Conservation (phyloP, 2,329 filamentous ascomycete species). For the Penicillium aurantiogriseum region DNA sequence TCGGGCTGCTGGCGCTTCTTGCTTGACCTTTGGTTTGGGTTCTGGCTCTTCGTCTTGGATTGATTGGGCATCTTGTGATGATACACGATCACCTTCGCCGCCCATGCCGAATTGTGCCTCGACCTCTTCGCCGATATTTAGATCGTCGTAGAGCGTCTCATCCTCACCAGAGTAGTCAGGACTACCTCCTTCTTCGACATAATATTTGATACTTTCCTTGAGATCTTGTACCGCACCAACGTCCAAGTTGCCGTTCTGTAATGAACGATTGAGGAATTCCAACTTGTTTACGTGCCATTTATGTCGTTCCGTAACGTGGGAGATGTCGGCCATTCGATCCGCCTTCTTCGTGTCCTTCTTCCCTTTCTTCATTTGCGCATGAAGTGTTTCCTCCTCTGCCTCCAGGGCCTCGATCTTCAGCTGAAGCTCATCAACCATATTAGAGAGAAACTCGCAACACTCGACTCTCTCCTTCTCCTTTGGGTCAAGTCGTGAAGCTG, state of each 20-base stretch:
- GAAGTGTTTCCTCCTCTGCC: constrained; percentile 81
- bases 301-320: constrained; percentile 81
- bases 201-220: constrained; percentile 91
- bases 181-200: constrained; percentile 84
- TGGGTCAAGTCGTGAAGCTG: constrained; percentile 91
- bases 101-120: constrained; percentile 82
- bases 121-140: constrained; percentile 80
- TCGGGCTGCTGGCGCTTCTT: constrained; percentile 61
- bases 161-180: constrained; percentile 85
- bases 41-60: constrained; percentile 80
- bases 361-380: constrained; percentile 89
- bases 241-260: constrained; percentile 92
- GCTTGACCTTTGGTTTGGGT: constrained; percentile 56
- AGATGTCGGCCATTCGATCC: constrained; percentile 83
- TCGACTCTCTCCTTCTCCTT: constrained; percentile 95
- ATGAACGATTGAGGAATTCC: constrained; percentile 80
- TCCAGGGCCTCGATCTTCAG: constrained; percentile 90
- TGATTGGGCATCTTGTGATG: constrained; percentile 94
- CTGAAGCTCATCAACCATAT: constrained; percentile 88
- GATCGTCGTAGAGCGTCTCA: constrained; percentile 91
- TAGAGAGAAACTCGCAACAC: constrained; percentile 77
- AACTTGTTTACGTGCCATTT: constrained; percentile 95
- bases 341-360: constrained; percentile 82
- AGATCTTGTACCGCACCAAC: constrained; percentile 81
- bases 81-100: constrained; percentile 78